phyloP scores from a whole-genome alignment of 768 basidiomycete genomes.

The Hydnomerulius pinastri region DNA sequence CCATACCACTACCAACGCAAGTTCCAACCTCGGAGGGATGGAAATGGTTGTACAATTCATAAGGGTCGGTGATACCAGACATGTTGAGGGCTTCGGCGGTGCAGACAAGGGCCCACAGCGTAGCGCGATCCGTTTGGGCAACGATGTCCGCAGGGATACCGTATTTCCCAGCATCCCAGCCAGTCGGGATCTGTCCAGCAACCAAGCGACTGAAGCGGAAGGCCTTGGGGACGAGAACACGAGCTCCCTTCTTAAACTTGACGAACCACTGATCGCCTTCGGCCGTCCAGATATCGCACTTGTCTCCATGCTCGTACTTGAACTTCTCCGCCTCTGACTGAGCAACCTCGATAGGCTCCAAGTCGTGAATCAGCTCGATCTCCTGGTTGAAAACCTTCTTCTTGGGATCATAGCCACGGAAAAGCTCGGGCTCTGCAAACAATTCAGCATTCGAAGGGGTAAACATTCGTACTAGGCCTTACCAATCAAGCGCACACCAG shows the following conservation, averaged over 20 bases:
- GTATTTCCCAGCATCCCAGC: slow-evolving; percentile 95
- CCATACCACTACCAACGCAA: slow-evolving; percentile 95
- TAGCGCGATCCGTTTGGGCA: slow-evolving; percentile 88
- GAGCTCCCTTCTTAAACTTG: slow-evolving; percentile 98
- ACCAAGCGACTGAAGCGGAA: slow-evolving; percentile 94
- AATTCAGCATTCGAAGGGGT: slow-evolving; percentile 12
- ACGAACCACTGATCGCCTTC: slow-evolving; percentile 96
- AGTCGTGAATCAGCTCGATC: slow-evolving; percentile 92
- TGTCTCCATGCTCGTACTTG: slow-evolving; percentile 95
- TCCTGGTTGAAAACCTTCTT: slow-evolving; percentile 98
- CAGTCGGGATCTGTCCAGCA: slow-evolving; percentile 95
- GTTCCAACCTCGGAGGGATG: slow-evolving; percentile 98
- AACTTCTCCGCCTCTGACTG: slow-evolving; percentile 91
- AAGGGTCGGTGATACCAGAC: slow-evolving; percentile 97
- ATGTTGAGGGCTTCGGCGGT: slow-evolving; percentile 95
- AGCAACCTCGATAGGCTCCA: slow-evolving; percentile 93
- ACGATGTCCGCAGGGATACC: slow-evolving; percentile 97
- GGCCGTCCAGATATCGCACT: slow-evolving; percentile 92
- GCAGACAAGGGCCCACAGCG: slow-evolving; percentile 93
- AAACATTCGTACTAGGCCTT: slow-evolving; percentile 25
- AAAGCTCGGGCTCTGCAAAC: slow-evolving; percentile 86
- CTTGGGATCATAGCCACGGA: slow-evolving; percentile 97
- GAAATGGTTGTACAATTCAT: slow-evolving; percentile 95
- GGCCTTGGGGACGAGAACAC: slow-evolving; percentile 90
- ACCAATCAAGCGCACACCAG: slow-evolving; percentile 95